Evolutionary conservation across 805 yeast genomes (phyloP), one percentile per base, ranked within the genome.

Genomic region (Saturnispora serradocipensis): DNA sequence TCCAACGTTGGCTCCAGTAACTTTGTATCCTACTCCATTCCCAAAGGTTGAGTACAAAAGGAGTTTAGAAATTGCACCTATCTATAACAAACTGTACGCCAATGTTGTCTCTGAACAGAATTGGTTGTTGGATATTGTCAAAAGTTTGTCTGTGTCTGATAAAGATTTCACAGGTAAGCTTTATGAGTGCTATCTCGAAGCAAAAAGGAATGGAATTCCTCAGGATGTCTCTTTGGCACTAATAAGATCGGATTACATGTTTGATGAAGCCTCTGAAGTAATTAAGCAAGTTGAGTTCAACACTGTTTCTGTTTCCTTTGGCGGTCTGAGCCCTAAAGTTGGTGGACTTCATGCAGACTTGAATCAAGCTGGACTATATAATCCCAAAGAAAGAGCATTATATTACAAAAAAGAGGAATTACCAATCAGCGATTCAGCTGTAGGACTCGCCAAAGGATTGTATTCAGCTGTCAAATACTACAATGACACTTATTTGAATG

Each of bases 281-380:
- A 84, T 91, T 61, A 90, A 91, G 63, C 99, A 93, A 67, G 93
- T 93, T 48, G 99, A 93, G 66, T 91, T 91, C 71, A 93, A 93
- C 68, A 90, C 99, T 1, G 88, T 93, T 3, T 86, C 96, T 60
- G 96, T 91, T 3, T 90, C 97, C 1, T 93, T 93, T 71, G 97
- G 95, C 20, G 98, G 95, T 0, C 72, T 93, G 52, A 84, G 96
- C 2, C 66, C 88, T 13, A 86, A 84, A 63, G 91, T 88, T 25
- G 86, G 93, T 20, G 72, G 78, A 57, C 70, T 88, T 52, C 99
- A 93, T 67, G 66, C 74, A 20, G 87, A 77, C 59, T 67, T 85
- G 61, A 84, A 86, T 62, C 61, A 67, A 4, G 61, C 71, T 7
- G 89, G 89, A 3, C 66, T 67, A n/a, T 86, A 86, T 61, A 24